phyloP scores from a whole-genome alignment of 2,329 filamentous ascomycete species.

The Nothomitra cinnamomea region DNA sequence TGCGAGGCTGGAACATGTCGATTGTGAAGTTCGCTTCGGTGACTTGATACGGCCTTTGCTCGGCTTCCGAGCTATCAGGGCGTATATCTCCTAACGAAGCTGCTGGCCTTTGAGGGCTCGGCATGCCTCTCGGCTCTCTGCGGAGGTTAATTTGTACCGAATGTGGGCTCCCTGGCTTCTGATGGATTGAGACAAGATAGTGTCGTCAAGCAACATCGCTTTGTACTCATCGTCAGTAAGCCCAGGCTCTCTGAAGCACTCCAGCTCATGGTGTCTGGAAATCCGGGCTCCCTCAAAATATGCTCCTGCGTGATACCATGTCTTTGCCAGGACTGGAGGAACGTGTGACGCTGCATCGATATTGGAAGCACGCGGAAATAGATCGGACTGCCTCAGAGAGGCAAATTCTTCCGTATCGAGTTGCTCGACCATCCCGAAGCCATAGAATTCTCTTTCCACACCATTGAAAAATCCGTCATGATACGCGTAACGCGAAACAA shows the following conservation, averaged over 20 bases:
- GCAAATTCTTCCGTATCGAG: slow-evolving; percentile 12
- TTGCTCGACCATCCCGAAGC: slow-evolving; percentile 18
- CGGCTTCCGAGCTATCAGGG: background rate
- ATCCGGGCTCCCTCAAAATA: background rate
- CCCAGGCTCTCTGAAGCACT: background rate
- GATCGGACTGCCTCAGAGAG: background rate
- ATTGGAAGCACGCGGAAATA: background rate
- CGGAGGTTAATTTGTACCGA: background rate
- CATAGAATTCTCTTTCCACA: slow-evolving; percentile 16
- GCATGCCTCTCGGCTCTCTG: background rate
- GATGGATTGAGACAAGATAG: background rate
- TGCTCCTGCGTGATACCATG: background rate
- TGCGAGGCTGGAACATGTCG: background rate
- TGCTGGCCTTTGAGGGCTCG: background rate
- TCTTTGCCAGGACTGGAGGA: background rate
- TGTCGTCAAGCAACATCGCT: background rate
- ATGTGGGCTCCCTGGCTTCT: background rate
- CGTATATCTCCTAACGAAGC: background rate
- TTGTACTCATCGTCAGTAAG: background rate
- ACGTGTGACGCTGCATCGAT: background rate
- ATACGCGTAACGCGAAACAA: slow-evolving; percentile 6
- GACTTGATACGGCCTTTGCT: background rate
- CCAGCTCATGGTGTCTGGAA: background rate
- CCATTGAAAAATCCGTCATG: slow-evolving; percentile 18
- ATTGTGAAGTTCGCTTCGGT: background rate